Base-by-base conservation (phyloP, 2,329 filamentous ascomycete species). In the Amauroascus verrucosus region DNA sequence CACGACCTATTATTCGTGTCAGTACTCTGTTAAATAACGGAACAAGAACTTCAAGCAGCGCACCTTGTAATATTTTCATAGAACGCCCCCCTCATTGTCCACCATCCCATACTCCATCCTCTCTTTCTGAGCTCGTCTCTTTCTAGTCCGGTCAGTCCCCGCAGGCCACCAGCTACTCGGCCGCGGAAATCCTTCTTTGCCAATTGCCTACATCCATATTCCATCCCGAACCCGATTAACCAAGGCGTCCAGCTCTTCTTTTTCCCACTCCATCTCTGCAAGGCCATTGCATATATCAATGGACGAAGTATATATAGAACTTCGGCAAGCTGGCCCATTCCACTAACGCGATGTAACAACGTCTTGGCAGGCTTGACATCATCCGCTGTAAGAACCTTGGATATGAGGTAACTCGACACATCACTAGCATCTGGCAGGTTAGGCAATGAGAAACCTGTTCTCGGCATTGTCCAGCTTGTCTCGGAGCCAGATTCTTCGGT, bases 31-130 rank as follows among this genome's bases (percentile, higher is more conserved):
- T 11, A 13, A 7, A 18, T 26, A 18, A 11, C n/a, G 6, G 14
- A 20, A 43, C 7, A 28, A 22, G 24, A 9, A 33, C 8, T 33
- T 35, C 32, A 35, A 22, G 41, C 20, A 2, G 64, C 76, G 61
- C 70, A 80, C 77, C 77, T 80, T 46, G 88, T 95, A 56, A 96
- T 77, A 62, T 89, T 88, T 70, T 97, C 88, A 70, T 98, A 98
- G 62, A 95, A 95, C 1, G 90, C 89, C n/a, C 93, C 91, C 56
- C 91, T 82, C 88, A 98, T 93, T 24, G 80, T 73, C 93, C 93
- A 98, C 91, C 93, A 97, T 18, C 83, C 86, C 76, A 96, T 84
- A 1, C 82, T 83, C 88, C 89, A 95, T 37, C 86, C 89, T 58
- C 93, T 79, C 70, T 88, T 89, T 65, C 78, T 83, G 77, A 94